Evolutionary conservation across 495 filamentous ascomycete genomes (phyloP).

Genomic region (Baudoinia panamericana): DNA sequence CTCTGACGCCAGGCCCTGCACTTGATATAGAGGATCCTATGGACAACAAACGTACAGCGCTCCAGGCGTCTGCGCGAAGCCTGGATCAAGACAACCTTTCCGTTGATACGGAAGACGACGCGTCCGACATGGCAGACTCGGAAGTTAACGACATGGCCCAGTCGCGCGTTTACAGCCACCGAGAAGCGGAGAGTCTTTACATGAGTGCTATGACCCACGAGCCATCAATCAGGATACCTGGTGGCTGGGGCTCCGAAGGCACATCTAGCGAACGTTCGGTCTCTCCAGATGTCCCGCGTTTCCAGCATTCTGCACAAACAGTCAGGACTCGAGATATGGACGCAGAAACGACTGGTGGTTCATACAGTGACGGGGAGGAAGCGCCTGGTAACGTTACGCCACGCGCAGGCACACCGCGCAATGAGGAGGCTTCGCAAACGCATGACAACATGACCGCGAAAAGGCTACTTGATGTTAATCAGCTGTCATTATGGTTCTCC

Average conservation of each 20-base stretch:
- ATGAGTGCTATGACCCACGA: constrained; percentile 55
- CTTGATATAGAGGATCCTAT: neutral
- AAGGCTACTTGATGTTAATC: constrained; percentile 8
- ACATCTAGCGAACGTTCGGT: constrained; percentile 1
- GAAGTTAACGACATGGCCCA: constrained; percentile 34
- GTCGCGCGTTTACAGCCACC: constrained; percentile 75
- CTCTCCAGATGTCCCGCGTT: too few species aligned
- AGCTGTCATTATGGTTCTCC: constrained; percentile 13
- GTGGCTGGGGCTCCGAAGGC: constrained; percentile 24
- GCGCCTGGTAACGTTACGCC: constrained; percentile 14
- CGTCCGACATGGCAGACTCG: neutral
- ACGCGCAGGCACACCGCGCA: constrained; percentile 1
- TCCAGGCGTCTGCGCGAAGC: constrained; percentile 3
- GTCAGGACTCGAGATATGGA: too few species aligned
- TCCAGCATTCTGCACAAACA: too few species aligned
- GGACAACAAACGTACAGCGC: constrained; percentile 13
- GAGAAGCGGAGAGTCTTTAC: constrained; percentile 93
- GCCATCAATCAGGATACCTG: constrained; percentile 20
- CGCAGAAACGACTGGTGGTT: neutral
- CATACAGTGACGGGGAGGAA: too few species aligned
- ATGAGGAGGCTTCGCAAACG: neutral
- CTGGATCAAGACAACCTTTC: neutral
- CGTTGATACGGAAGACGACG: neutral
- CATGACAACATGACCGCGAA: neutral
- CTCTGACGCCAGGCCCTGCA: constrained; percentile 3